Evolutionary conservation across 2,329 filamentous ascomycete genomes (phyloP), one percentile per base, ranked within the genome.

Genomic region (Alternaria gaisen): DNA sequence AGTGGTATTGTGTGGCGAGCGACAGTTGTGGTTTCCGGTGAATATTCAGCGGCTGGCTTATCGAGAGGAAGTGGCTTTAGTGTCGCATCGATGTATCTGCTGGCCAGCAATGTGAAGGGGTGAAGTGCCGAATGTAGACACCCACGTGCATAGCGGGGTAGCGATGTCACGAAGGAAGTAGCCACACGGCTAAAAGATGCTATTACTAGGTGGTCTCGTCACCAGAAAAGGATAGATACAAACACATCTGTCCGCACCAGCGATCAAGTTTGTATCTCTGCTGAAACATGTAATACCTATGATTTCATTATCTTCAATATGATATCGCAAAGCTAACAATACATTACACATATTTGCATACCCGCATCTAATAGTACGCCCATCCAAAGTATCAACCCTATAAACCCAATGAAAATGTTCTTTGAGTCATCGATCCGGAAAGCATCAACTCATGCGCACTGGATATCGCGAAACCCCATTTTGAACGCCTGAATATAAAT

Each of bases 401-500:
- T 22, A 41, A 41, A 41, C 6, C 10, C 38, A 22, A 22, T 12
- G 38, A 22, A 41, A 11, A 3, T 18, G 3, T 22, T 12, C 10
- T 11, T 22, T 5, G 26, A 32, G 11, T 32, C 44, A 18, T 20
- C 26, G 32, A 36, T 14, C 18, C 51, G 20, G 16, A 53, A 22
- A n/a, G 41, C 51, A 30, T 44, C 20, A 44, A 36, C 18, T 53
- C 51, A 22, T 53, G 11, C 43, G 11, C 16, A 44, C 14, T 34
- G 40, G 51, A 52, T 62, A 62, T 41, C 61, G 46, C 46, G n/a
- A 18, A 32, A n/a, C 5, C 14, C 9, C 18, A 12, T 53, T 44
- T 43, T 32, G 36, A 32, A 32, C 51, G 26, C 38, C 51, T 14
- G n/a, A 10, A 34, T 7, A 26, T 14, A 2, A 14, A 14, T 4